Conservation (phyloP, 2,329 filamentous ascomycete species). For the Curvularia spicifera region DNA sequence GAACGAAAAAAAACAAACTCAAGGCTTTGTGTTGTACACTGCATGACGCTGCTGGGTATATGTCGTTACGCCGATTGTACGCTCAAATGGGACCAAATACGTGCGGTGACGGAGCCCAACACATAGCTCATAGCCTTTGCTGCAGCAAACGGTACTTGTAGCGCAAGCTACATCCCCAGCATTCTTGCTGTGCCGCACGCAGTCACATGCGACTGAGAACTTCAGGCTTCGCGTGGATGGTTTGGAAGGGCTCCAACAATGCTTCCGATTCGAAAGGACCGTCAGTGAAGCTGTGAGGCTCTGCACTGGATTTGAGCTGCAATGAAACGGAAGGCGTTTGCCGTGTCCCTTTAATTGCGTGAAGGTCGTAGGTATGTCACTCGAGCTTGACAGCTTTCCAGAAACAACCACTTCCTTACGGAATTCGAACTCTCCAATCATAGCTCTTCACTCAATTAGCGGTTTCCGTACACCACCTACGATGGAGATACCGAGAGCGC, state of each 20-base stretch:
- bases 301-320: background rate
- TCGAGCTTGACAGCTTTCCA: background rate
- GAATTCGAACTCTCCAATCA: constrained; percentile 1
- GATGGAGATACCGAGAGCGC: constrained; percentile 66
- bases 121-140: background rate
- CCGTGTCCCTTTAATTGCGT: background rate
- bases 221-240: background rate
- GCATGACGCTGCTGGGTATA: constrained; percentile 15
- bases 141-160: background rate
- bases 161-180: background rate
- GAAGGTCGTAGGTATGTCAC: background rate
- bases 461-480: constrained; percentile 68
- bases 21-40: constrained; percentile 2
- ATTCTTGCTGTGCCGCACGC: background rate
- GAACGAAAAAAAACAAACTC: background rate
- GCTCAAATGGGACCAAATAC: constrained; percentile 14
- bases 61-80: constrained; percentile 14
- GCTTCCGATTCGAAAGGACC: background rate
- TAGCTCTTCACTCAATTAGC: constrained; percentile 65
- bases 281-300: background rate
- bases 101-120: background rate
- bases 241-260: background rate
- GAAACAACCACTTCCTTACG: constrained; percentile 1
- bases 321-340: background rate
- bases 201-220: background rate